phyloP scores from a whole-genome alignment of 768 basidiomycete genomes.

The Pleurotus eryngii region DNA sequence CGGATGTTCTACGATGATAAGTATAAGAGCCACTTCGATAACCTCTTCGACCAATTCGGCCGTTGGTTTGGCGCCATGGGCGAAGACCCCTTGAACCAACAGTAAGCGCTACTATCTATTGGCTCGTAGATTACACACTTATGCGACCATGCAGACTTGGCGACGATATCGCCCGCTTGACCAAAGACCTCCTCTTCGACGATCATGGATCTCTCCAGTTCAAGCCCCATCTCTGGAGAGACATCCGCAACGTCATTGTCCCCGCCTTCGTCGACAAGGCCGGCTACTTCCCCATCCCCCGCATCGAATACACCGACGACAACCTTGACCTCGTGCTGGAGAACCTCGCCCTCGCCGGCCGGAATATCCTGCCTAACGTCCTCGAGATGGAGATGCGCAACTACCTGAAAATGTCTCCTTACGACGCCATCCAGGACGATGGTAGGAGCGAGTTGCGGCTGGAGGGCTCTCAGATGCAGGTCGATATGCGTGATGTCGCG shows the following conservation, averaged over 20 bases:
- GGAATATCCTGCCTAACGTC: conserved; percentile 84
- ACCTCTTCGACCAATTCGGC: conserved; percentile 63
- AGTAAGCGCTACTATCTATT: conserved; percentile 9
- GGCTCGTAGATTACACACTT: not conserved
- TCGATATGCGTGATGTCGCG: conserved; percentile 88
- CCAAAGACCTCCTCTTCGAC: conserved; percentile 77
- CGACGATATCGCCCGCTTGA: conserved; percentile 76
- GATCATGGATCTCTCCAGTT: conserved; percentile 79
- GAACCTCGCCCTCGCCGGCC: conserved; percentile 83
- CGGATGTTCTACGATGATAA: conserved; percentile 69
- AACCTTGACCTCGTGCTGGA: conserved; percentile 85
- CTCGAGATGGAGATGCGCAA: conserved; percentile 74
- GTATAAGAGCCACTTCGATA: conserved; percentile 72
- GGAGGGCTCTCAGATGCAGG: conserved; percentile 81
- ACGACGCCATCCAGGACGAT: conserved; percentile 54
- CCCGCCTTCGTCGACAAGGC: conserved; percentile 73
- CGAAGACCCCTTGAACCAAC: conserved; percentile 57
- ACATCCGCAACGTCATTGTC: conserved; percentile 78
- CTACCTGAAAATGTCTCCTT: conserved; percentile 80
- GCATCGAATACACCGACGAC: conserved; percentile 90
- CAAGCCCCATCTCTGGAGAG: conserved; percentile 86
- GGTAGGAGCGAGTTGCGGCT: conserved; percentile 69
- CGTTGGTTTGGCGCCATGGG: conserved; percentile 81
- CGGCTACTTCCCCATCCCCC: conserved; percentile 85
- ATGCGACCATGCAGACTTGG: conserved; percentile 47